These are phyloP conservation scores for Lichtheimia ornata DNA, from an alignment of 371 early-diverging fungal species.

Conservation along the genomic window DNA sequence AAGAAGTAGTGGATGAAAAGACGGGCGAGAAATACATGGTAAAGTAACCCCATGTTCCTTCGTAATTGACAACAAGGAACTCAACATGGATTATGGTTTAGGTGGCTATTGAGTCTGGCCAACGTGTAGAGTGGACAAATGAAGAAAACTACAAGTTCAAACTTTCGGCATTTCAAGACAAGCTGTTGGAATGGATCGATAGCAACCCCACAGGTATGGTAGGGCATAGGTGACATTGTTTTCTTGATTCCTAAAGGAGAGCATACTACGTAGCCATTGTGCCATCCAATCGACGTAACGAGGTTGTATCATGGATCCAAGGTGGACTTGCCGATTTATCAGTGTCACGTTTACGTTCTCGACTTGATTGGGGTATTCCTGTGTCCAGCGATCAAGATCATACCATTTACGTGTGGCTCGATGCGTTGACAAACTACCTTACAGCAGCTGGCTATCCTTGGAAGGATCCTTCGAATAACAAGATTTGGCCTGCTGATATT, in stretches of 20 bases:
- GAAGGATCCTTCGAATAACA: slow-evolving; percentile 22
- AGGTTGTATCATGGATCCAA: slow-evolving; percentile 59
- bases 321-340: slow-evolving; percentile 76
- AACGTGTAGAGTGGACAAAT: slow-evolving; percentile 83
- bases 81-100: slow-evolving; percentile 10
- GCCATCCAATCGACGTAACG: slow-evolving; percentile 62
- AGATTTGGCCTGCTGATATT: slow-evolving; percentile 75
- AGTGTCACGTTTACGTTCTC: slow-evolving; percentile 78
- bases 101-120: slow-evolving; percentile 81
- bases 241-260: neutral
- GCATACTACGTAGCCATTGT: slow-evolving; percentile 54
- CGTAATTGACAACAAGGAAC: neutral
- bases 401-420: slow-evolving; percentile 96
- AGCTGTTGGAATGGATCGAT: slow-evolving; percentile 71
- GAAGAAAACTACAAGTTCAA: slow-evolving; percentile 95
- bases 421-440: slow-evolving; percentile 92
- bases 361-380: slow-evolving; percentile 91
- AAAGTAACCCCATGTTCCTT: neutral
- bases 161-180: slow-evolving; percentile 64
- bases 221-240: no score
- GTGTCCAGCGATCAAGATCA: slow-evolving; percentile 90
- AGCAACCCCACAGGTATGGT: slow-evolving; percentile 38
- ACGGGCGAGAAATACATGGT: slow-evolving; percentile 61
- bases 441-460: slow-evolving; percentile 88
- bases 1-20: slow-evolving; percentile 59